These are phyloP conservation scores for Lipomyces kockii DNA, from an alignment of 805 yeast genomes.

Conservation along the genomic window DNA sequence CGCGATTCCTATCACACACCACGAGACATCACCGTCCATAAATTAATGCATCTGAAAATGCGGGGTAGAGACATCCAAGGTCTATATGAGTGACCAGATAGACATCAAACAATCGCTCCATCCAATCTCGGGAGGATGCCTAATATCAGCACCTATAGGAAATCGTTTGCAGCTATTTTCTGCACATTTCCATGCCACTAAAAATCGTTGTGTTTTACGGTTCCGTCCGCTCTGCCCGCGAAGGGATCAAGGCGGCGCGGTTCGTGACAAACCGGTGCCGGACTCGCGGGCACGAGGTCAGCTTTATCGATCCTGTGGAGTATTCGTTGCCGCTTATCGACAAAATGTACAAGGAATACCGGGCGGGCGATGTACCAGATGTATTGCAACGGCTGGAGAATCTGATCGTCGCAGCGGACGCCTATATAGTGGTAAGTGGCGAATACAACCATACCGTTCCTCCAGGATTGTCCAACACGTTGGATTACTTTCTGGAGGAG, in stretches of 20 bases:
- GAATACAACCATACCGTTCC: slow-evolving; percentile 2
- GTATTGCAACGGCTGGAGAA: slow-evolving; percentile 3
- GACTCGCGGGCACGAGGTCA: slow-evolving; percentile 5
- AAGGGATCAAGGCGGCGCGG: slow-evolving; percentile 8
- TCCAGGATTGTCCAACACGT: neutral
- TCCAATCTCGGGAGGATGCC: too few relatives aligned
- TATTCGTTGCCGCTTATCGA: slow-evolving; percentile 4
- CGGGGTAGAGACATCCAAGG: too few relatives aligned
- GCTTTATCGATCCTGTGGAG: slow-evolving; percentile 1
- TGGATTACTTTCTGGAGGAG: slow-evolving; percentile 7
- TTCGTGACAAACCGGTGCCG: slow-evolving; percentile 7
- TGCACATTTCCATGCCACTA: neutral
- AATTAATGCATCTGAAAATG: too few relatives aligned
- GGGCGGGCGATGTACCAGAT: neutral
- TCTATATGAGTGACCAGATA: too few relatives aligned
- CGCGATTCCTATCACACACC: too few relatives aligned
- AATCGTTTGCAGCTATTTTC: neutral
- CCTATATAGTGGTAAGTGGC: slow-evolving; percentile 2
- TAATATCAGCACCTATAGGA: neutral
- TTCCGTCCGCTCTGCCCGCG: slow-evolving; percentile 4
- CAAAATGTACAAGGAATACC: slow-evolving; percentile 10
- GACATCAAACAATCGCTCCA: too few relatives aligned
- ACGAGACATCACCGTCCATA: too few relatives aligned
- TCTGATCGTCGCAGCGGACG: slow-evolving; percentile 4
- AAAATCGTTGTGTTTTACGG: slow-evolving; percentile 5